Conservation (phyloP, 192 early-diverging fungal species). For the Chytriomyces confervae region DNA sequence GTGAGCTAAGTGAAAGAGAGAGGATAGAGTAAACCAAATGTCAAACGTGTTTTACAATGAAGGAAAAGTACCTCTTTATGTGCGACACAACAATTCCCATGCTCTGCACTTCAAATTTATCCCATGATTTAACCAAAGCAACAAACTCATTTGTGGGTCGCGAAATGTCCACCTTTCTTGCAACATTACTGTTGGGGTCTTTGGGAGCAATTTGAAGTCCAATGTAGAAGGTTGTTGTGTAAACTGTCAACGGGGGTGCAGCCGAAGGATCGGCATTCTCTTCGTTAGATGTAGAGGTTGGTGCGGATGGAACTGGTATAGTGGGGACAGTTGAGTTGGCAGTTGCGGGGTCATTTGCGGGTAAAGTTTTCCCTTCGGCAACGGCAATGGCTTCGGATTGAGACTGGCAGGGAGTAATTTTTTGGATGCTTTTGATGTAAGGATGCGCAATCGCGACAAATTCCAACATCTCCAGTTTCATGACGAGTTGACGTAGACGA, state of each 20-base stretch:
- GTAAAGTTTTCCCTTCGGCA: constrained; percentile 15
- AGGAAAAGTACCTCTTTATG: constrained; percentile 48
- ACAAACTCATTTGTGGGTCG: constrained; percentile 86
- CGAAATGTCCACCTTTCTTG: constrained; percentile 74
- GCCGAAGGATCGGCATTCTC: constrained; percentile 30
- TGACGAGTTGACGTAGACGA: constrained; percentile 82
- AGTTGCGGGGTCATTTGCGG: constrained; percentile 10
- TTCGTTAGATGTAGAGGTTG: background rate
- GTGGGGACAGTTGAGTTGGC: constrained; percentile 44
- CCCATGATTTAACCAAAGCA: constrained; percentile 80
- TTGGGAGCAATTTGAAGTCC: constrained; percentile 70
- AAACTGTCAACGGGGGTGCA: constrained; percentile 45
- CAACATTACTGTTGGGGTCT: constrained; percentile 13
- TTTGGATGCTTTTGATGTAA: constrained; percentile 86
- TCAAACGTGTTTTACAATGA: background rate
- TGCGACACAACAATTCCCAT: constrained; percentile 72
- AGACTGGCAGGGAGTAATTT: constrained; percentile 63
- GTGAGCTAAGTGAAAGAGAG: background rate
- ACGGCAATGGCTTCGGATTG: constrained; percentile 69
- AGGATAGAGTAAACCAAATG: background rate
- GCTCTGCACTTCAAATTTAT: constrained; percentile 68
- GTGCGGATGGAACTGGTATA: constrained; percentile 19
- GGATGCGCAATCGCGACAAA: constrained; percentile 81
- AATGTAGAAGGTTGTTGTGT: constrained; percentile 88
- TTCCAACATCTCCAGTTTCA: constrained; percentile 80